phyloP scores from a whole-genome alignment of 768 basidiomycete species.

The Lactarius hatsudake region DNA sequence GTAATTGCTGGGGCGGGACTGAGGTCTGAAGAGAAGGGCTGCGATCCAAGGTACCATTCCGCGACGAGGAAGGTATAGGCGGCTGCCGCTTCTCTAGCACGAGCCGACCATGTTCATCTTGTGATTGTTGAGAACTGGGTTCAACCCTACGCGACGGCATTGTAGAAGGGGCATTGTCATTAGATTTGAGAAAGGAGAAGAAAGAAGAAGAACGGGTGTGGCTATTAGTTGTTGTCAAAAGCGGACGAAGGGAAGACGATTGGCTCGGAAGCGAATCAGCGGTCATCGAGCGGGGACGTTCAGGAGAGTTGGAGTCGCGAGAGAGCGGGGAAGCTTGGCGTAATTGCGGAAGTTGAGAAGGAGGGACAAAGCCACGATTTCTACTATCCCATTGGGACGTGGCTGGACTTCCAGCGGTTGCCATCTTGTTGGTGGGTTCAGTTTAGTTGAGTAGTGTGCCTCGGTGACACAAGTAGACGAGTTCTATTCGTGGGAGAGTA shows the following conservation, averaged over 20 bases:
- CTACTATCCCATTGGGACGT: slow-evolving; percentile 40
- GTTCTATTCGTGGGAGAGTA: not conserved
- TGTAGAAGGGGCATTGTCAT: slow-evolving; percentile 31
- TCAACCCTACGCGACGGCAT: slow-evolving; percentile 17
- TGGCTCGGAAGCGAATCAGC: slow-evolving; percentile 2
- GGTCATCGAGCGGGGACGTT: slow-evolving; percentile 23
- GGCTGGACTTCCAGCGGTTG: slow-evolving; percentile 25
- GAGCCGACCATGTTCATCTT: slow-evolving; percentile 21
- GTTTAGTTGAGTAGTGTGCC: not conserved
- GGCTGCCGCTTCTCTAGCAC: not conserved
- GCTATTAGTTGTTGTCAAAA: slow-evolving; percentile 29
- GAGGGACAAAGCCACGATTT: slow-evolving; percentile 38
- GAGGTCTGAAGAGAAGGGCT: slow-evolving; percentile 5
- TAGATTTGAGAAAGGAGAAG: slow-evolving; percentile 55
- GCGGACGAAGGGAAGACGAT: slow-evolving; percentile 18
- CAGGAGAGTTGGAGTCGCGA: slow-evolving; percentile 27
- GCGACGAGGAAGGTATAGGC: not conserved
- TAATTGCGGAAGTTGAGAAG: slow-evolving; percentile 36
- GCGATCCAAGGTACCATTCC: slow-evolving; percentile 6
- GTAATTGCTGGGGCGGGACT: slow-evolving; percentile 43
- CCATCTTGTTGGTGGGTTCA: slow-evolving; percentile 9
- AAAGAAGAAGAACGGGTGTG: slow-evolving; percentile 63
- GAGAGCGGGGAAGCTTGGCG: slow-evolving; percentile 32
- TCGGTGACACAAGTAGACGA: not conserved
- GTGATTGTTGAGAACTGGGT: slow-evolving; percentile 4